phyloP scores from a whole-genome alignment of 1,284 basidiomycete species.

The Sporisorium graminicola region DNA sequence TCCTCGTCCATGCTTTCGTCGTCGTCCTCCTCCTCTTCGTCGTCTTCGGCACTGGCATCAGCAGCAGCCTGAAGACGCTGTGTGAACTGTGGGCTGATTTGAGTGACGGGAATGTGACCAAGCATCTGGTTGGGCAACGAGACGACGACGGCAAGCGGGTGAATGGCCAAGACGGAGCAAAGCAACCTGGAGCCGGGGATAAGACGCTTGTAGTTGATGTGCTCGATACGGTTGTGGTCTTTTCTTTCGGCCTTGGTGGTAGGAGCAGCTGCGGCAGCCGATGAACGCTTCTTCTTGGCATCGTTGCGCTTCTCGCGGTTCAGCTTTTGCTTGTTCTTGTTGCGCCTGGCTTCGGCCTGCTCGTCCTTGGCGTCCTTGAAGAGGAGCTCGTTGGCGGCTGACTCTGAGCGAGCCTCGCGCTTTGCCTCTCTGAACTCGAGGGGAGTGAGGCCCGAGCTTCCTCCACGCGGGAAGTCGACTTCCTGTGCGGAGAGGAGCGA shows the following conservation, averaged over 20 bases:
- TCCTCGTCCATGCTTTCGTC: slow-evolving; percentile 56
- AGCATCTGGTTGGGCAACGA: slow-evolving; percentile 95
- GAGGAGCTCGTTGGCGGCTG: slow-evolving; percentile 77
- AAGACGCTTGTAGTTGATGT: slow-evolving; percentile 95
- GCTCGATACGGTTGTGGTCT: slow-evolving; percentile 81
- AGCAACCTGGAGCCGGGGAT: slow-evolving; percentile 86
- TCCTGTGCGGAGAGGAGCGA: slow-evolving; percentile 53
- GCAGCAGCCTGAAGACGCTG: slow-evolving; percentile 72
- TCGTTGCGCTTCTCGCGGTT: slow-evolving; percentile 63
- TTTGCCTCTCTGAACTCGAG: slow-evolving; percentile 89
- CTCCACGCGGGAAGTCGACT: slow-evolving; percentile 92
- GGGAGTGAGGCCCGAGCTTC: slow-evolving; percentile 80
- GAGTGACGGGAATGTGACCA: slow-evolving; percentile 93
- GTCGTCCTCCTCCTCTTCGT: slow-evolving; percentile 72
- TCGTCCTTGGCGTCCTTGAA: slow-evolving; percentile 71
- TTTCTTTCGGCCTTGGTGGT: slow-evolving; percentile 43
- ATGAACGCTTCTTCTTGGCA: slow-evolving; percentile 65
- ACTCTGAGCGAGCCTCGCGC: slow-evolving; percentile 86
- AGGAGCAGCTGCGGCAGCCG: slow-evolving; percentile 9
- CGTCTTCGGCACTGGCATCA: slow-evolving; percentile 72
- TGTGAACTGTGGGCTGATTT: slow-evolving; percentile 88
- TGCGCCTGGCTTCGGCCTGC: slow-evolving; percentile 33
- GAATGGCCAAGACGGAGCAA: slow-evolving; percentile 85
- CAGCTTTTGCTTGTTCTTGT: slow-evolving; percentile 59
- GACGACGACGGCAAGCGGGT: slow-evolving; percentile 89